Conservation (phyloP, 805 yeast species). For the Candida coleopterorum region DNA sequence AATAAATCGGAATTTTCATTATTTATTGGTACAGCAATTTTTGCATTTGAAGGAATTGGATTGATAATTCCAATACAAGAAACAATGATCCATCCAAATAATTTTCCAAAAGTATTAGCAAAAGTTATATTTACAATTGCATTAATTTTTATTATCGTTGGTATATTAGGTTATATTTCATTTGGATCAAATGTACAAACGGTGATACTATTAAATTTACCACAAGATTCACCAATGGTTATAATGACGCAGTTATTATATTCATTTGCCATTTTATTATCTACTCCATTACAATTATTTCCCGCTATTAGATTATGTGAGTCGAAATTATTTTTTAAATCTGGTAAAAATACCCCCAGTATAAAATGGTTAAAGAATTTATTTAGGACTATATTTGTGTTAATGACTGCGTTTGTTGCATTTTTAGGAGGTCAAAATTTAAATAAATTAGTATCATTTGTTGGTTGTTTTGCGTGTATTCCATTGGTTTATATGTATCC, state of each 20-base stretch:
- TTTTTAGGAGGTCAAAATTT: slow-evolving; percentile 63
- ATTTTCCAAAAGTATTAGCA: slow-evolving; percentile 62
- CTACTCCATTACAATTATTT: slow-evolving; percentile 76
- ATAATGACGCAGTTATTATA: slow-evolving; percentile 66
- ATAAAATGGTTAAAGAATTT: slow-evolving; percentile 67
- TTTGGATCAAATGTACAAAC: slow-evolving; percentile 63
- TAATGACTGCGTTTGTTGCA: slow-evolving; percentile 53
- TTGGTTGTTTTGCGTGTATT: slow-evolving; percentile 81
- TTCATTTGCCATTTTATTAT: slow-evolving; percentile 67
- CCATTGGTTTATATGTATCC: slow-evolving; percentile 86
- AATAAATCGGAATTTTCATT: slow-evolving; percentile 60
- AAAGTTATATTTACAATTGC: slow-evolving; percentile 63
- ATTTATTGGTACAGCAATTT: slow-evolving; percentile 78
- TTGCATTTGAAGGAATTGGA: slow-evolving; percentile 87
- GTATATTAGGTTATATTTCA: slow-evolving; percentile 64
- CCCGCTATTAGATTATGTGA: slow-evolving; percentile 77
- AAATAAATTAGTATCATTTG: slow-evolving; percentile 72
- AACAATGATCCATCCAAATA: slow-evolving; percentile 71
- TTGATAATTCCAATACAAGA: slow-evolving; percentile 77
- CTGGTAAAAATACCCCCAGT: slow-evolving; percentile 52
- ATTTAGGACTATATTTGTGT: slow-evolving; percentile 51
- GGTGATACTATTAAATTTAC: slow-evolving; percentile 67
- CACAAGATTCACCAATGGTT: slow-evolving; percentile 60
- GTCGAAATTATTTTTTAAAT: slow-evolving; percentile 48
- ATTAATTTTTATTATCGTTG: slow-evolving; percentile 55